Base-by-base conservation (phyloP, 352 stramenopile genomes). In the Phytophthora parvispora region DNA sequence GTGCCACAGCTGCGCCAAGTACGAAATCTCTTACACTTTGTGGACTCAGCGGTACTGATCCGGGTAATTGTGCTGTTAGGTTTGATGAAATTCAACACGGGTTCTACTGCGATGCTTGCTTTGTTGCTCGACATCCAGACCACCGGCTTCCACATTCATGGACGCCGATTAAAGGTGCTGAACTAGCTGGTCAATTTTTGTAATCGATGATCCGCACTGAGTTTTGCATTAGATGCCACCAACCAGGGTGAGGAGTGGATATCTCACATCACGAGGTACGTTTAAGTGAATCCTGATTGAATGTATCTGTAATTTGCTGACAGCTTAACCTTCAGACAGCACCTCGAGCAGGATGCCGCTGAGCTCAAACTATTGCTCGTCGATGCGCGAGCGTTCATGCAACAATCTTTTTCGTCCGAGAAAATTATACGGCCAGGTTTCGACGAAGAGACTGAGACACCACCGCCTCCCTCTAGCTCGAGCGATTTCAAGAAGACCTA, bases 31-130 rank as follows among this genome's bases (percentile, higher is more conserved):
- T 22, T 52, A 24, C 31, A n/a, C 10, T 8, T 27, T 18, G 48
- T 49, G 25, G 13, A 27, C 10, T 7, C 36, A 16, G 20, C 42
- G 31, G 7, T 49, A 27, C 20, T 51, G 54, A 28, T 47, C 6
- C 18, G 5, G 38, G 1, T 12, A 7, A 24, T 25, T 13, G 4
- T 25, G 38, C 36, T 43, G n/a, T 16, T 47, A 93, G 85, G 51
- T 95, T 91, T 69, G 83, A 93, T 31, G 58, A 79, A 3, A 72
- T 50, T 8, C 59, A 81, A 12, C 52, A 76, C 9, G 85, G 85
- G 3, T 90, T 76, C 51, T 95, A 91, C 63, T 95, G 87, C 54
- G 84, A 93, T 29, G 73, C 58, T 18, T 95, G 87, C 61, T 95
- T 95, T 51, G 51, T 48, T 25, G 71, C 67, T 7, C 74, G 80